Evolutionary conservation across 2,329 filamentous ascomycete genomes (phyloP), one percentile per base, ranked within the genome.

Genomic region (Diplodia corticola): DNA sequence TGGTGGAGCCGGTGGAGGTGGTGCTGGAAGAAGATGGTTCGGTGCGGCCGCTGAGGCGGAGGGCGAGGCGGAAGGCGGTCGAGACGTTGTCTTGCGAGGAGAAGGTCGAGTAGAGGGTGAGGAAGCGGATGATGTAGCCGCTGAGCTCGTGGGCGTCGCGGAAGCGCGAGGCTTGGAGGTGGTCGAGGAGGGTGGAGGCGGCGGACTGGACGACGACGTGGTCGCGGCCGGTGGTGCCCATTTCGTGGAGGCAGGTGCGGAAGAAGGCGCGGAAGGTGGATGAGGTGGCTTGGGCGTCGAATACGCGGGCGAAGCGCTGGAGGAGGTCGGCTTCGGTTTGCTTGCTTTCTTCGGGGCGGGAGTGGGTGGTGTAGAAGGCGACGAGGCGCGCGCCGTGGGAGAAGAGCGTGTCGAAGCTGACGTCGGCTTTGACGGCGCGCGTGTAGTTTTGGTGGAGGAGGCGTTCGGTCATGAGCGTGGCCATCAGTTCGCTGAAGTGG

Each of bases 401-500:
- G 10, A 76, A 57, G 13, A 75, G 71, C 37, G 72, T 71, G 24
- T 77, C 75, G 67, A 82, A 70, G 37, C 73, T 77, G 40, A 74
- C 74, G 67, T 80, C 79, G 40, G 75, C 73, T 60, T 70, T 69
- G 13, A 74, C 64, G 0, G 71, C 71, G 28, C 68, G 67, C 55
- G 70, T 69, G 61, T 75, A 75, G 28, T 72, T 69, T 66, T 74
- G 72, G 61, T 72, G 75, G 65, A 74, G 74, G 17, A 76, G 71
- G 64, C 77, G 75, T 40, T 77, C 72, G 51, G 72, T 73, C 9
- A 76, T 75, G 67, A 81, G 75, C 67, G 81, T 77, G 0, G 81
- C 79, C 20, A 79, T 80, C 55, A 82, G 70, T 35, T 80, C 74
- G 4, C 80, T 76, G 55, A 82, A 75, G 1, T 81, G 65, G 13